phyloP scores from a whole-genome alignment of 345 rosid genomes.

The Gynandropsis gynandra region DNA sequence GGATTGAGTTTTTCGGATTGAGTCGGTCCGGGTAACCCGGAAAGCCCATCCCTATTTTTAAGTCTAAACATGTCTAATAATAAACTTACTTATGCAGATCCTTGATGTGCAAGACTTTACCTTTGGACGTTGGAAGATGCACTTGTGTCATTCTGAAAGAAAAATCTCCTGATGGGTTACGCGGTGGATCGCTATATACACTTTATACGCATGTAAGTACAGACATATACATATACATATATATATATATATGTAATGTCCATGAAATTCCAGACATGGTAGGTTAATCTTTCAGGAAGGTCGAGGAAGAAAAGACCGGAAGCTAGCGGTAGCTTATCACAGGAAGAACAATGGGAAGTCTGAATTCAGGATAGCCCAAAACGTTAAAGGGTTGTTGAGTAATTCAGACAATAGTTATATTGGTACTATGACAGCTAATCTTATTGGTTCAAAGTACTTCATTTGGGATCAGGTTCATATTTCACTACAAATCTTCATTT shows the following conservation, averaged over 20 bases:
- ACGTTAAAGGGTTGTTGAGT: constrained; percentile 51
- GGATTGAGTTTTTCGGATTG: no score
- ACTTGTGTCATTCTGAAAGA: constrained; percentile 82
- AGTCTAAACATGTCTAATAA: background rate
- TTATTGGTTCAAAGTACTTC: constrained; percentile 79
- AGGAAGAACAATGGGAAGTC: constrained; percentile 64
- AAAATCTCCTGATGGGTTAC: constrained; percentile 39
- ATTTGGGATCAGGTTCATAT: constrained; percentile 68
- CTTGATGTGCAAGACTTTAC: constrained; percentile 74
- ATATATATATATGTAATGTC: no score
- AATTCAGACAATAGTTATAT: constrained; percentile 65
- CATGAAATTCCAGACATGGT: background rate
- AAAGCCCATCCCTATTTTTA: background rate
- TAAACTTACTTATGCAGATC: constrained; percentile 42
- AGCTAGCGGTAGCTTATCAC: constrained; percentile 75
- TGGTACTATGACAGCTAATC: constrained; percentile 70
- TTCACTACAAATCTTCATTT: no score
- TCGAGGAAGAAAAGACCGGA: constrained; percentile 74
- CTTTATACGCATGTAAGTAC: constrained; percentile 72
- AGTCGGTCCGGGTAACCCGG: no score
- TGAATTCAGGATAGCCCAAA: constrained; percentile 55
- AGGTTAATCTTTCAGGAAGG: constrained; percentile 61
- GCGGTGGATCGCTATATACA: constrained; percentile 56
- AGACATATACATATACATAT: background rate
- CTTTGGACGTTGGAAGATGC: constrained; percentile 81